Evolutionary conservation across 2,329 filamentous ascomycete species (phyloP), one percentile per base, ranked within the genome.

Genomic region (Lachnellula suecica): DNA sequence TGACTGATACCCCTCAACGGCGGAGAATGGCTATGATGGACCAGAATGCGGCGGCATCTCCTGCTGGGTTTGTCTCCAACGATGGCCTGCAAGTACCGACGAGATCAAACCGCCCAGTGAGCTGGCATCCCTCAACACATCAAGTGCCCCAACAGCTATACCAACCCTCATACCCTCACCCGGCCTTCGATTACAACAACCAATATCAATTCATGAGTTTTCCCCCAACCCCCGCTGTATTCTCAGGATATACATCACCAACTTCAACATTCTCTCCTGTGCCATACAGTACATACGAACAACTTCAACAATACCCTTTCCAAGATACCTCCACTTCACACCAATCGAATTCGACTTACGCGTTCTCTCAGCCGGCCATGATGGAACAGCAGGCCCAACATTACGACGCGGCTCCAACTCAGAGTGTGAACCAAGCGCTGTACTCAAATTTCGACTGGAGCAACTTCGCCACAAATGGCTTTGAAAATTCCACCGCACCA

Each of bases 61-160:
- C 72, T 81, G 22, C 52, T 72, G 78, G 53, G 65, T 74, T 42
- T 65, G 66, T 58, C 52, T 72, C 59, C n/a, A 64, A 63, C 40
- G 50, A 65, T 67, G 59, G 69, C 67, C 60, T 65, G 31, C 62
- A 63, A 43, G 47, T 59, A 44, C 53, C 59, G 29, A 40, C 46
- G 24, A 54, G 71, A 63, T 69, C 75, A 35, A 71, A 71, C 47
- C 79, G 88, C 38, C 87, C 88, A 5, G 74, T 89, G 42, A 91
- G 87, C 74, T 91, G 88, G 88, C 88, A 91, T 67, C 85, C 87
- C 2, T 79, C 81, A 20, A 81, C 85, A 9, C 75, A 81, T 52
- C 68, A 62, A 24, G 34, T 53, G 27, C 53, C 59, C 42, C 63
- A 66, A 52, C 52, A 48, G 51, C 63, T 71, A 52, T 69, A 65